Evolutionary conservation across 2,329 filamentous ascomycete genomes (phyloP), one percentile per base, ranked within the genome.

Genomic region (Paecilomyces sp.): DNA sequence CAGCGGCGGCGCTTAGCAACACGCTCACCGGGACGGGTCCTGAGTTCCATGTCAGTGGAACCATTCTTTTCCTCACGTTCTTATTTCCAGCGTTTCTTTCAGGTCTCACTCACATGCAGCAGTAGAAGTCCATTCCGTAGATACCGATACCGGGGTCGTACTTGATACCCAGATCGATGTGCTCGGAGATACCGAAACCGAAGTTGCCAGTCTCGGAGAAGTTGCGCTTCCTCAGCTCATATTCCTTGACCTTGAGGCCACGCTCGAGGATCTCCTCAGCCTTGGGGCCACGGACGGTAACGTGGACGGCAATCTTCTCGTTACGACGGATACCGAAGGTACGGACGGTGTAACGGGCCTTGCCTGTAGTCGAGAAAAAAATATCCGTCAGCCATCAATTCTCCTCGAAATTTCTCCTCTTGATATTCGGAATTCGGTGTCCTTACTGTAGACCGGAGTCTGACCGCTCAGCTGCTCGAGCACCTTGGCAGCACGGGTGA

Each of bases 321-420:
- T 99, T 99, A 92, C 94, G 93, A 81, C 94, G 93, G 88, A 99
- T 99, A 89, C 94, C 94, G 83, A 99, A 99, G 78, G 93, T 97
- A 85, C 94, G 93, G 87, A 99, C 94, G 73, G 94, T 99, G 89
- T 97, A 99, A 78, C 94, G 91, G 81, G 94, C 94, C 90, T 99
- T 99, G 92, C 90, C 90, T 92, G 75, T 72, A 60, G 60, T 56
- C 50, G 64, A 58, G 63, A 66, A 67, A 58, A 57, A 61, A 61
- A 54, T 57, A 61, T 62, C 54, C 54, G 62, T 68, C 62, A 67
- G 67, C 57, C 25, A 53, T 31, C 25, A 7, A 28, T 24, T 24
- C 12, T 12, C n/a, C 53, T 53, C 57, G 9, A 54, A 33, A 22
- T 57, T 47, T 8, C 11, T 60, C 55, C 15, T 13, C n/a, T 30